These are phyloP conservation scores for Agaricus blazei DNA, from an alignment of 768 basidiomycete genomes.

Conservation along the genomic window DNA sequence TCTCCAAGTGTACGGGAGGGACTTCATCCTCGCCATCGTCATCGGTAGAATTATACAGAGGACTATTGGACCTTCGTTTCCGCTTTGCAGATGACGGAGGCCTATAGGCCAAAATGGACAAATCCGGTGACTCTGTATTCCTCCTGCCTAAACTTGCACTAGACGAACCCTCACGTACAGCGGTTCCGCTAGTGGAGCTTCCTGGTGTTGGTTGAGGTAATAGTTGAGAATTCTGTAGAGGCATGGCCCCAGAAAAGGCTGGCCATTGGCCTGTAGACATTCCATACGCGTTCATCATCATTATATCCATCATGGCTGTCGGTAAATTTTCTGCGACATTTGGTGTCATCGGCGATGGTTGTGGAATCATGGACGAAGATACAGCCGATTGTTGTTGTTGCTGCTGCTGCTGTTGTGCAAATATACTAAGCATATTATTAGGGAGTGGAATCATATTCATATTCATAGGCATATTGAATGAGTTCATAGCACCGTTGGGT, in stretches of 20 bases:
- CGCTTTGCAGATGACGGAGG: constrained; percentile 5
- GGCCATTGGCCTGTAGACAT: constrained; percentile 12
- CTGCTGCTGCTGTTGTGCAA: constrained; percentile 9
- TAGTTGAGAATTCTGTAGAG: constrained; percentile 9
- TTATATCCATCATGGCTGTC: constrained; percentile 7
- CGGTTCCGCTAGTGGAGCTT: constrained; percentile 6
- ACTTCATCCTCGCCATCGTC: constrained; percentile 1
- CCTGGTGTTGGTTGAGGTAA: neutral
- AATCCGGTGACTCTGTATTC: constrained; percentile 2
- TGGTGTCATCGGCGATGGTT: constrained; percentile 6
- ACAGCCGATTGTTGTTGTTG: constrained; percentile 5
- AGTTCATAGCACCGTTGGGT: neutral
- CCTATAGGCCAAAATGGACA: neutral
- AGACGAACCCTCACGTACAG: neutral
- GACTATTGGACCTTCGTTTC: neutral
- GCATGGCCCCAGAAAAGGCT: constrained; percentile 7
- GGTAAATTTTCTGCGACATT: constrained; percentile 5
- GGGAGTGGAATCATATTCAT: constrained; percentile 8
- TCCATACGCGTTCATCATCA: constrained; percentile 11
- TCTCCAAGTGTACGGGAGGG: neutral
- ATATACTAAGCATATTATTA: constrained; percentile 4
- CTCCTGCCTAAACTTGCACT: neutral
- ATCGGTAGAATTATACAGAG: neutral
- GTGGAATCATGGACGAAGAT: neutral
- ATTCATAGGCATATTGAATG: constrained; percentile 5